Percentiles rank a stretch among this genome's conserved stretches.
Conservation (phyloP, 2,329 filamentous ascomycete species). For the Claviceps capensis region DNA sequence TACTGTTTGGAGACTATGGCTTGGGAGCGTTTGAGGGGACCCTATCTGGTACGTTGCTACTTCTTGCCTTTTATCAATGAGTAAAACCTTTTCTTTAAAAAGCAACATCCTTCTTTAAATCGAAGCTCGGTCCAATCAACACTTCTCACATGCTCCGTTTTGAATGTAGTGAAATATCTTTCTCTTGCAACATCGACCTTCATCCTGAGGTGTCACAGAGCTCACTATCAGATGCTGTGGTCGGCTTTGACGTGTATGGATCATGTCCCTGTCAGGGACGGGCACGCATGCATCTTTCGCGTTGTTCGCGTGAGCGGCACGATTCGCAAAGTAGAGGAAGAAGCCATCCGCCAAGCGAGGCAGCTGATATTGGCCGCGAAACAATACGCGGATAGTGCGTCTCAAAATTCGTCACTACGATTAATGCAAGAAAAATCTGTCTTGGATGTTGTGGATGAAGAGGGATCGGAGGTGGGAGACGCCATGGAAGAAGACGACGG, state of each 20-base stretch:
- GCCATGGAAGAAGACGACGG: slow-evolving; percentile 29
- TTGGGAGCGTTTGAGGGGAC: slow-evolving; percentile 57
- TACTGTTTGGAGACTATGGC: slow-evolving; percentile 82
- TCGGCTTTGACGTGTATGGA: slow-evolving; percentile 73
- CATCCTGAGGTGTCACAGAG: slow-evolving; percentile 72
- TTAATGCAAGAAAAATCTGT: slow-evolving; percentile 19
- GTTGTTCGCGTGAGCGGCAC: slow-evolving; percentile 86
- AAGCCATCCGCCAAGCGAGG: slow-evolving; percentile 68
- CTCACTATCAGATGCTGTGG: slow-evolving; percentile 81
- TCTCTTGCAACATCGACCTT: slow-evolving; percentile 87
- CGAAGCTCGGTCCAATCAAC: background rate
- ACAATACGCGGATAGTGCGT: slow-evolving; percentile 18
- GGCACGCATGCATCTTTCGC: slow-evolving; percentile 60
- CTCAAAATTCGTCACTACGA: slow-evolving; percentile 10
- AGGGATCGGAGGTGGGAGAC: slow-evolving; percentile 25
- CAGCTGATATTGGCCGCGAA: slow-evolving; percentile 55
- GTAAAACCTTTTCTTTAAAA: background rate
- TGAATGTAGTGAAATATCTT: slow-evolving; percentile 67
- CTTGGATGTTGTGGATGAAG: slow-evolving; percentile 30
- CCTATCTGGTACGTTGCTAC: slow-evolving; percentile 43
- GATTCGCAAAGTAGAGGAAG: slow-evolving; percentile 82
- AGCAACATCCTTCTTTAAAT: slow-evolving; percentile 1
- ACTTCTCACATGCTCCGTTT: background rate
- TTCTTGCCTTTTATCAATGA: background rate
- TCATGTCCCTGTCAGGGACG: slow-evolving; percentile 45